These are phyloP conservation scores for Tricholoma hemisulphureum DNA, from an alignment of 768 basidiomycete species.

Conservation along the genomic window DNA sequence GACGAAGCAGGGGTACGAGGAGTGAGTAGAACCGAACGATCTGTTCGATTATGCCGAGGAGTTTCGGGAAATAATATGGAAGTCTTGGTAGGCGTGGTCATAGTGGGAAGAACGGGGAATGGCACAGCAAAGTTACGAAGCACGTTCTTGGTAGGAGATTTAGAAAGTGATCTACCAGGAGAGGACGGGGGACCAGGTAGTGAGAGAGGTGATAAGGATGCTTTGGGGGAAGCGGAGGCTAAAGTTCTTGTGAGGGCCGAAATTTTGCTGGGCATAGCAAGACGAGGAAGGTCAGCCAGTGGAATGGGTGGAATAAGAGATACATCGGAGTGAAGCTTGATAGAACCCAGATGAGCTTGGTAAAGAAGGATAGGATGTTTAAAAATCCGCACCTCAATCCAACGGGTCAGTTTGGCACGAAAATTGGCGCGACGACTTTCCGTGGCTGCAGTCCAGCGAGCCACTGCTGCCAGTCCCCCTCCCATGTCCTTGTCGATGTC, in stretches of 20 bases:
- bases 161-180: slow-evolving; percentile 35
- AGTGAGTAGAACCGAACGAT: slow-evolving; percentile 40
- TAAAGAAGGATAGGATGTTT: background rate
- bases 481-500: slow-evolving; percentile 78
- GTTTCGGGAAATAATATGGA: slow-evolving; percentile 61
- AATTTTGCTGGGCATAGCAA: slow-evolving; percentile 51
- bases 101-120: slow-evolving; percentile 45
- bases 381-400: slow-evolving; percentile 53
- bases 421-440: slow-evolving; percentile 62
- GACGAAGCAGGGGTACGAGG: slow-evolving; percentile 48
- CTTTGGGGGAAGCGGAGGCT: slow-evolving; percentile 74
- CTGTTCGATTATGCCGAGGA: slow-evolving; percentile 46
- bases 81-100: slow-evolving; percentile 44
- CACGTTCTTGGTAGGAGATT: slow-evolving; percentile 24
- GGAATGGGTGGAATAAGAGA: slow-evolving; percentile 57
- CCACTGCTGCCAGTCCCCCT: slow-evolving; percentile 86
- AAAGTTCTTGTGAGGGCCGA: slow-evolving; percentile 70
- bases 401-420: slow-evolving; percentile 56
- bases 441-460: slow-evolving; percentile 76
- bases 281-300: slow-evolving; percentile 60
- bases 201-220: slow-evolving; percentile 42
- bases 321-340: slow-evolving; percentile 51
- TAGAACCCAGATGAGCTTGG: slow-evolving; percentile 1
- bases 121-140: slow-evolving; percentile 41
- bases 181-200: slow-evolving; percentile 41